A percentile compares a stretch with the other conserved stretches of the same genome.
phyloP scores from a whole-genome alignment of 2,329 filamentous ascomycete genomes.

The Aspergillus phoenicis region DNA sequence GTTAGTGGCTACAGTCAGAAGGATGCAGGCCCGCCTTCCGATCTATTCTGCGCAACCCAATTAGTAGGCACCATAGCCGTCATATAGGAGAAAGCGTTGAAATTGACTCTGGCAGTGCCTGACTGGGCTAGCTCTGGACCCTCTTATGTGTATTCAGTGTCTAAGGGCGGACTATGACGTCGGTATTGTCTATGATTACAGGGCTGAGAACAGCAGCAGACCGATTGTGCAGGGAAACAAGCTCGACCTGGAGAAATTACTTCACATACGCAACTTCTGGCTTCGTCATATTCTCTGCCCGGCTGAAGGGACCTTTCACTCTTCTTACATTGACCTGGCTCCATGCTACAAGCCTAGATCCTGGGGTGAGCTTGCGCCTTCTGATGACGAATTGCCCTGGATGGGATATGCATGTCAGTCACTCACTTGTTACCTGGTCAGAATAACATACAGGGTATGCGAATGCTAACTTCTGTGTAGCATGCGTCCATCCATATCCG shows the following conservation, averaged over 20 bases:
- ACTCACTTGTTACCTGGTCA: background rate
- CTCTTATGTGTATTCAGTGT: conserved; percentile 26
- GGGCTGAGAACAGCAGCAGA: background rate
- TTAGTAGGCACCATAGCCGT: conserved; percentile 25
- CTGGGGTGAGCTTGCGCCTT: conserved; percentile 17
- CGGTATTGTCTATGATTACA: conserved; percentile 31
- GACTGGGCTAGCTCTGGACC: conserved; percentile 38
- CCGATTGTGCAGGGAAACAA: conserved; percentile 22
- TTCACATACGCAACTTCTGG: conserved; percentile 49
- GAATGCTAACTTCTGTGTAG: conserved; percentile 22
- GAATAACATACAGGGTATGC: background rate
- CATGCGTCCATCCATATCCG: conserved; percentile 42
- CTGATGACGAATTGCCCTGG: conserved; percentile 28
- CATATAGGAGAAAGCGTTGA: background rate
- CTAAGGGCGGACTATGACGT: conserved; percentile 38
- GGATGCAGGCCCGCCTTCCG: conserved; percentile 18
- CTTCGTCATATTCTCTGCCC: conserved; percentile 40
- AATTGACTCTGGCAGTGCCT: conserved; percentile 27
- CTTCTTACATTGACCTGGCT: conserved; percentile 25
- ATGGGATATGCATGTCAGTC: conserved; percentile 40
- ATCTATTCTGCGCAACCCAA: conserved; percentile 33
- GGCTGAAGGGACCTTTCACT: conserved; percentile 30
- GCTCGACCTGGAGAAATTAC: conserved; percentile 34
- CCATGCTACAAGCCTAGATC: conserved; percentile 23
- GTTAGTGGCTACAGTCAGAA: conserved; percentile 19